phyloP scores from a whole-genome alignment of 2,329 filamentous ascomycete species.

The Ambrosiella beaveri region DNA sequence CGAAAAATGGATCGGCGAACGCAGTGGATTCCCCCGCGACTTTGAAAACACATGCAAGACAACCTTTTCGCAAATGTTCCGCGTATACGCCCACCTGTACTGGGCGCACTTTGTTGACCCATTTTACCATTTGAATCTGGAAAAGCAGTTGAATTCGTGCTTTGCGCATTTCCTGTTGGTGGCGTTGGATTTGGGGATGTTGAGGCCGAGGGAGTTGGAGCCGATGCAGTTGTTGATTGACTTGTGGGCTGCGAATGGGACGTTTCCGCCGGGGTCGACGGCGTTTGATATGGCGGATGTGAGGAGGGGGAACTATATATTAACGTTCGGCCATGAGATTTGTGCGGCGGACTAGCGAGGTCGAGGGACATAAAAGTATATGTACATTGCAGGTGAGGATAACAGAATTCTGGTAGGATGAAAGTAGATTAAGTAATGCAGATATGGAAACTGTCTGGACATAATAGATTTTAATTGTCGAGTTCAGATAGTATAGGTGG shows the following conservation, averaged over 20 bases:
- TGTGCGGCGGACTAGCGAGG: slow-evolving; percentile 8
- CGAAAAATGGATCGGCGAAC: slow-evolving; percentile 58
- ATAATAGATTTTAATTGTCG: not conserved
- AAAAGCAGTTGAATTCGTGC: slow-evolving; percentile 54
- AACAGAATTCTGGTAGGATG: not conserved
- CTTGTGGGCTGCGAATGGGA: slow-evolving; percentile 59
- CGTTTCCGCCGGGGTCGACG: slow-evolving; percentile 47
- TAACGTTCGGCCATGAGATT: slow-evolving; percentile 12
- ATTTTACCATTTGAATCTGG: slow-evolving; percentile 52
- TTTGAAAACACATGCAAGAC: slow-evolving; percentile 65
- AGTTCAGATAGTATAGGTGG: not conserved
- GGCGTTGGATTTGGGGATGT: slow-evolving; percentile 48
- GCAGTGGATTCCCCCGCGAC: slow-evolving; percentile 61
- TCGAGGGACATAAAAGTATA: not conserved
- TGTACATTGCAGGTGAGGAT: not conserved
- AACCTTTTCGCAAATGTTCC: slow-evolving; percentile 79
- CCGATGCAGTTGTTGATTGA: slow-evolving; percentile 71
- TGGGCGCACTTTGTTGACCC: slow-evolving; percentile 65
- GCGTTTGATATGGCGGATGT: slow-evolving; percentile 34
- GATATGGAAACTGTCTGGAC: too few relatives aligned
- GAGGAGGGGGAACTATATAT: slow-evolving; percentile 27
- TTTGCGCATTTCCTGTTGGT: slow-evolving; percentile 56
- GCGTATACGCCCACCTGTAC: slow-evolving; percentile 78
- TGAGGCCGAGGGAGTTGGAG: slow-evolving; percentile 62
- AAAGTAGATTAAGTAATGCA: too few relatives aligned